A percentile compares a stretch with the other conserved stretches of the same genome.
These are phyloP conservation scores for Nepenthes mirabilis DNA, from an alignment of 148 eudicot genomes.

Conservation along the genomic window DNA sequence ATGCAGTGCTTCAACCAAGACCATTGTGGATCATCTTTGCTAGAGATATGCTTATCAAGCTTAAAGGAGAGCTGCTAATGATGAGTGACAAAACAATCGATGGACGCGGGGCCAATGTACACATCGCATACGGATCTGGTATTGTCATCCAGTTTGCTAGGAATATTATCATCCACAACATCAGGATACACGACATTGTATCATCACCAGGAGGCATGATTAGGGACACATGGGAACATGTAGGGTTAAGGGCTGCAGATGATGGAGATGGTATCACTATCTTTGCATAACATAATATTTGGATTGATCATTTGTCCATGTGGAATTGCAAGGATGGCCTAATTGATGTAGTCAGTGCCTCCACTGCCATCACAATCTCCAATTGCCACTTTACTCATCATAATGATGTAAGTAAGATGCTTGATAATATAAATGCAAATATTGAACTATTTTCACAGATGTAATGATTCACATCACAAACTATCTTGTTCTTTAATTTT, in stretches of 20 bases:
- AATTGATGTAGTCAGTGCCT: conserved; percentile 43
- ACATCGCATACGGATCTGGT: conserved; percentile 57
- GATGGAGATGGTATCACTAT: conserved; percentile 76
- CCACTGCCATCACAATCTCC: conserved; percentile 62
- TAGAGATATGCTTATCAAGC: conserved; percentile 32
- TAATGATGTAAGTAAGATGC: conserved; percentile 30
- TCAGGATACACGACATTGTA: conserved; percentile 43
- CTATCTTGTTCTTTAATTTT: no score
- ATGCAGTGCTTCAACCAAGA: conserved; percentile 37
- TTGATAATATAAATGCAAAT: neutral
- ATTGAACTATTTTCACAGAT: neutral
- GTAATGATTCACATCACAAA: neutral
- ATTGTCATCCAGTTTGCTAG: conserved; percentile 42
- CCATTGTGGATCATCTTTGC: conserved; percentile 72
- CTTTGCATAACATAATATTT: conserved; percentile 41
- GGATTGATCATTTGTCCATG: conserved; percentile 82
- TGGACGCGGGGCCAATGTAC: conserved; percentile 45
- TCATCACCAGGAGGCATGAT: conserved; percentile 32
- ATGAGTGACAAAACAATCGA: conserved; percentile 67
- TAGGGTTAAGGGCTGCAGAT: conserved; percentile 32
- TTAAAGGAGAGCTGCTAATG: conserved; percentile 43
- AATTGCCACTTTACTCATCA: conserved; percentile 65
- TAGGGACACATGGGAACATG: conserved; percentile 33
- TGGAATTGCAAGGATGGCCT: conserved; percentile 48
- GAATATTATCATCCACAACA: conserved; percentile 55